Conservation (phyloP, 768 basidiomycete species). For the Boletus fagicola region DNA sequence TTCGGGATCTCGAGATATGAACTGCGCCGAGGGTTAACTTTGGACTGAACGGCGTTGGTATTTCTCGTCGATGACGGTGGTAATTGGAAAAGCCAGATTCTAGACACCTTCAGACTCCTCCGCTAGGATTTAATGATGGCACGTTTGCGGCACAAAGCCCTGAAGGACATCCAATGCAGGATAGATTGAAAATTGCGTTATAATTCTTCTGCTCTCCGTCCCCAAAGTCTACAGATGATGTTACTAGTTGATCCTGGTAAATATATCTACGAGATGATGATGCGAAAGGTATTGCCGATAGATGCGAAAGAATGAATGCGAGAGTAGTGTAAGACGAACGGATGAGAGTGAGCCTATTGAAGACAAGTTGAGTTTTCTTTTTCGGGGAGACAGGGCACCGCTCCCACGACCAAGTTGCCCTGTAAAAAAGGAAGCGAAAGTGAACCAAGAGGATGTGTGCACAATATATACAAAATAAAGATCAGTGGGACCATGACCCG, state of each 20-base stretch:
- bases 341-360: background rate
- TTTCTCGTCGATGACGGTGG: no score
- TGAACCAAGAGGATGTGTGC: slow-evolving; percentile 1
- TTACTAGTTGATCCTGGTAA: slow-evolving; percentile 21
- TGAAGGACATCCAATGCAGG: background rate
- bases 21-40: no score
- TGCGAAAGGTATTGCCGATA: slow-evolving; percentile 9
- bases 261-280: slow-evolving; percentile 19
- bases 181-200: background rate
- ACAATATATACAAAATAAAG: slow-evolving; percentile 26
- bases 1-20: no score
- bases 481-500: background rate
- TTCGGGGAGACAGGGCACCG: background rate
- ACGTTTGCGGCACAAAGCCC: no score
- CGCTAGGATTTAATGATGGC: no score
- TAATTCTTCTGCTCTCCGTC: slow-evolving; percentile 17
- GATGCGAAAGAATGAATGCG: slow-evolving; percentile 5
- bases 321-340: background rate
- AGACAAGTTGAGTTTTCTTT: background rate
- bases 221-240: slow-evolving; percentile 23
- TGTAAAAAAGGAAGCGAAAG: background rate
- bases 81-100: no score
- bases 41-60: no score
- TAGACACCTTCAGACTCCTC: no score
- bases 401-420: slow-evolving; percentile 11